A percentile compares a stretch with the other conserved stretches of the same genome.
phyloP scores from a whole-genome alignment of 2,329 filamentous ascomycete species.

The Apiospora aurea region DNA sequence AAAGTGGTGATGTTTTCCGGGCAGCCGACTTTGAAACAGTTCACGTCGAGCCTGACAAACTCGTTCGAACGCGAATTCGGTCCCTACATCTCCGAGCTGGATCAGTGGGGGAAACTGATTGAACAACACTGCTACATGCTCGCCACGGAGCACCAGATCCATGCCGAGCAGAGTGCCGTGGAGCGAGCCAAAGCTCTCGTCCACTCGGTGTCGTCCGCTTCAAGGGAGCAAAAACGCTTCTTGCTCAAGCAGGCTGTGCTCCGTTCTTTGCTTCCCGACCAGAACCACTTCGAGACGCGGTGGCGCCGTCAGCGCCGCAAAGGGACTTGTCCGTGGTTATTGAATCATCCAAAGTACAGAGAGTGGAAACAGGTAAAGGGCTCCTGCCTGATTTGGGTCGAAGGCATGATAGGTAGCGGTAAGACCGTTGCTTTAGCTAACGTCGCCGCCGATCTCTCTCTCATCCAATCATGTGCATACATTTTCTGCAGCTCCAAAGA shows the following conservation, averaged over 20 bases:
- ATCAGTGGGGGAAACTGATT: neutral
- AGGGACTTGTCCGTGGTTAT: neutral
- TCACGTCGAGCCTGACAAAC: neutral
- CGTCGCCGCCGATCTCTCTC: neutral
- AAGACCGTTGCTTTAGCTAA: neutral
- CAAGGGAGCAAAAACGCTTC: neutral
- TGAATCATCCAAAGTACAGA: neutral
- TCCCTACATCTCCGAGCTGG: neutral
- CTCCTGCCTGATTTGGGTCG: neutral
- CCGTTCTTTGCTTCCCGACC: neutral
- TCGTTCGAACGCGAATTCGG: neutral
- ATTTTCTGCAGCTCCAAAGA: neutral
- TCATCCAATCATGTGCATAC: neutral
- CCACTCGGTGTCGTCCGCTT: neutral
- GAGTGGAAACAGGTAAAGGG: neutral
- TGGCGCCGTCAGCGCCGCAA: neutral
- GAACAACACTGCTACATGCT: neutral
- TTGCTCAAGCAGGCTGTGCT: neutral
- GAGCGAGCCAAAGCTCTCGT: neutral
- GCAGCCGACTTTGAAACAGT: neutral
- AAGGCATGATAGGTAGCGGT: neutral
- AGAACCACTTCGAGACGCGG: neutral
- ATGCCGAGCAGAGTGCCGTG: neutral
- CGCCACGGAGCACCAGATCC: rapidly evolving
- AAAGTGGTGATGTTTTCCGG: neutral